These are phyloP conservation scores for Aspergillus ellipticus DNA, from an alignment of 495 filamentous ascomycete species.

Conservation along the genomic window DNA sequence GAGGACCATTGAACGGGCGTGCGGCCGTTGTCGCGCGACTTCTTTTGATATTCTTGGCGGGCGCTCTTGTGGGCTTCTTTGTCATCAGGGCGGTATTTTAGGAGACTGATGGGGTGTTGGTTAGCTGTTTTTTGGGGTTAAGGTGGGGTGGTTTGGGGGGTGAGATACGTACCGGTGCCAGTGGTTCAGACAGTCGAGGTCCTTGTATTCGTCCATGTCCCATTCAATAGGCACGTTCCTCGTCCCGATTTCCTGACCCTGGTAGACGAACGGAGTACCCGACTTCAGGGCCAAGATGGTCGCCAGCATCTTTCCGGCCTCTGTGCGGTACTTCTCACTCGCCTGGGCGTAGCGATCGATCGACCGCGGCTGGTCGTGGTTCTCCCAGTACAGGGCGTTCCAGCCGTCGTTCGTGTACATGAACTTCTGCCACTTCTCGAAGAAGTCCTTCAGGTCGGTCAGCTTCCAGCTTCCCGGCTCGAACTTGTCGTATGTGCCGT, in stretches of 20 bases:
- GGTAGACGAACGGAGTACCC: constrained; percentile 71
- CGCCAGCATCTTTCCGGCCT: constrained; percentile 60
- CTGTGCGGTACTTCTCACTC: constrained; percentile 39
- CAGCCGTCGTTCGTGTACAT: constrained; percentile 68
- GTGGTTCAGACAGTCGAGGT: constrained; percentile 66
- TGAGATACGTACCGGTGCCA: constrained; percentile 45
- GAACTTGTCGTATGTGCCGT: constrained; percentile 50
- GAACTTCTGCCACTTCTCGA: constrained; percentile 62
- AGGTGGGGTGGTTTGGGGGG: neutral
- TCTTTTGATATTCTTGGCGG: constrained; percentile 45
- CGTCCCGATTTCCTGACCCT: constrained; percentile 78
- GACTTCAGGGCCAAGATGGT: constrained; percentile 55
- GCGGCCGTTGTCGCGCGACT: constrained; percentile 54
- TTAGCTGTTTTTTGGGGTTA: neutral
- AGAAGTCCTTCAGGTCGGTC: constrained; percentile 52
- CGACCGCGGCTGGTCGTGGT: constrained; percentile 66
- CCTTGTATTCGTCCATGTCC: constrained; percentile 66
- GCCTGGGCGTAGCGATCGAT: constrained; percentile 58
- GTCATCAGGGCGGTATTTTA: constrained; percentile 33
- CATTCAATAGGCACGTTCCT: constrained; percentile 62
- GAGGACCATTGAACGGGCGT: constrained; percentile 53
- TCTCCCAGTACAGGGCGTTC: constrained; percentile 71
- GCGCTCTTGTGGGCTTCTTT: constrained; percentile 29
- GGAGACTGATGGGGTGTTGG: constrained; percentile 32
- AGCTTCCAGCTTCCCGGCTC: constrained; percentile 51